These are phyloP conservation scores for Coriaria nepalensis DNA, from an alignment of 306 rosid species.

Conservation along the genomic window DNA sequence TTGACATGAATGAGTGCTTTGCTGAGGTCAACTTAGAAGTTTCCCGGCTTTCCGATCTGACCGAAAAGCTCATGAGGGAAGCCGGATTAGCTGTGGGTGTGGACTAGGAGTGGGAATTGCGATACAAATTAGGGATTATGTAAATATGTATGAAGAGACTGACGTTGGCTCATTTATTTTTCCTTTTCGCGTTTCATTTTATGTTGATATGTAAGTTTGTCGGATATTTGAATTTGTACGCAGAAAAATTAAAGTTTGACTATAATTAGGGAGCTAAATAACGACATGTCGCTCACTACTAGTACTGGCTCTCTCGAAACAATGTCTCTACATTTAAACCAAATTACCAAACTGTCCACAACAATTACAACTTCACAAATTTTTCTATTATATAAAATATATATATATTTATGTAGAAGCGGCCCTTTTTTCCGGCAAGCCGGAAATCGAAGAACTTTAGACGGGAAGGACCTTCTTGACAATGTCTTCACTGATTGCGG, in stretches of 20 bases:
- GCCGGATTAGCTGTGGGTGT: slow-evolving; percentile 37
- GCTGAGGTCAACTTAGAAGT: slow-evolving; percentile 43
- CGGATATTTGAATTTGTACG: too few species aligned
- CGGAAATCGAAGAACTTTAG: slow-evolving; percentile 7
- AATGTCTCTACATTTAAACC: too few species aligned
- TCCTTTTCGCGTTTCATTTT: not conserved
- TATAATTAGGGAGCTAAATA: too few species aligned
- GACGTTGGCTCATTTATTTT: not conserved
- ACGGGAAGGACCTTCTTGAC: slow-evolving; percentile 91
- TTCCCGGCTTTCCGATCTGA: slow-evolving; percentile 48
- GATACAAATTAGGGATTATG: slow-evolving; percentile 4
- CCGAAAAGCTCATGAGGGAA: slow-evolving; percentile 57
- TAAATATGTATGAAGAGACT: slow-evolving; percentile 1
- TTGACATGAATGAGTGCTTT: slow-evolving; percentile 16
- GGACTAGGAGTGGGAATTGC: slow-evolving; percentile 18
- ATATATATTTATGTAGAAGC: not conserved
- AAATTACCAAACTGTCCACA: too few species aligned
- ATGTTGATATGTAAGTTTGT: too few species aligned
- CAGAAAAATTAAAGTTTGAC: too few species aligned
- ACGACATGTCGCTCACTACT: too few species aligned
- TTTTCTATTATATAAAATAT: too few species aligned
- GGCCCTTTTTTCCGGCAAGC: not conserved
- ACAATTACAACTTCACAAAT: too few species aligned
- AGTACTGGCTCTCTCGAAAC: too few species aligned
- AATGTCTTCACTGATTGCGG: slow-evolving; percentile 60